A percentile compares a stretch with the other conserved stretches of the same genome.
Conservation (phyloP, 73 alveolate genomes). For the Paramecium tetraurelia region DNA sequence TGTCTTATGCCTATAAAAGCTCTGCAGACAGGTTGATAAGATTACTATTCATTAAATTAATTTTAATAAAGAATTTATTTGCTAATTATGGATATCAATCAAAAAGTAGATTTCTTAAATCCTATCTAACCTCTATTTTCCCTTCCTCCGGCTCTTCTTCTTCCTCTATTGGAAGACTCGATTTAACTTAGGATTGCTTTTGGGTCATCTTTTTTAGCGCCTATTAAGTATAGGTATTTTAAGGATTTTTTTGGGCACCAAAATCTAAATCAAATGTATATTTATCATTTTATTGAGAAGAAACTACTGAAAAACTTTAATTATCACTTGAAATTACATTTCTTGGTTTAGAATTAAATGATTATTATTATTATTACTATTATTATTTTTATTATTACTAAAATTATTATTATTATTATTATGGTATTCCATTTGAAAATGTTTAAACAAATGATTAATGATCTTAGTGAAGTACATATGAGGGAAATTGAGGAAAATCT, state of each 20-base stretch:
- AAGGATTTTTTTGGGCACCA: neutral
- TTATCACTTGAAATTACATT: neutral
- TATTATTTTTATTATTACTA: neutral
- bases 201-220: neutral
- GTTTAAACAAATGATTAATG: slow-evolving; percentile 13
- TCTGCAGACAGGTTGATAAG: neutral
- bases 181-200: slow-evolving; percentile 19
- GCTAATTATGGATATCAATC: slow-evolving; percentile 12
- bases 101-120: slow-evolving; percentile 21
- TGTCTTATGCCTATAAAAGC: neutral
- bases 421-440: neutral
- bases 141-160: slow-evolving; percentile 31
- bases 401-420: neutral
- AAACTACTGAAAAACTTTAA: neutral
- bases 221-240: neutral
- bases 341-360: slow-evolving; percentile 9
- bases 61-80: neutral
- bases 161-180: neutral
- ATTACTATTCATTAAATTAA: neutral
- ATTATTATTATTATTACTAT: neutral
- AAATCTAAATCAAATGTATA: slow-evolving; percentile 24
- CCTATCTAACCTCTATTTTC: slow-evolving; percentile 32
- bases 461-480: neutral
- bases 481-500: slow-evolving; percentile 6
- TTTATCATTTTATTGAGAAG: slow-evolving; percentile 33